phyloP scores from a whole-genome alignment of 1,139 yeast species.

The Lodderomyces beijingensis region DNA sequence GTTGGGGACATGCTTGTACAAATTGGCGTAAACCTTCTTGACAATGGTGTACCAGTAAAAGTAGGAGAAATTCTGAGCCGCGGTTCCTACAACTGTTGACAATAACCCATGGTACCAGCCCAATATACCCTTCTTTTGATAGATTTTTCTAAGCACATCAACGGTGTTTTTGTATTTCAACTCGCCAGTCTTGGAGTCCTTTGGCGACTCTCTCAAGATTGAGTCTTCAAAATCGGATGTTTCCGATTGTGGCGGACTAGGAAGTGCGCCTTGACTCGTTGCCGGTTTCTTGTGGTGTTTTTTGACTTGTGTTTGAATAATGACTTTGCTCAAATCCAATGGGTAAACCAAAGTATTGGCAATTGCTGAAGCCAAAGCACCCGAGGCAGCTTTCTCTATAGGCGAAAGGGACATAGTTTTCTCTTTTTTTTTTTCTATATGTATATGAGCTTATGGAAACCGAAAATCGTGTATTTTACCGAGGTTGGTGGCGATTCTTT shows the following conservation, averaged over 20 bases:
- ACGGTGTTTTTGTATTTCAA: slow-evolving; percentile 52
- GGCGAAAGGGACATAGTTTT: slow-evolving; percentile 42
- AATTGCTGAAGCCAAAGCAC: slow-evolving; percentile 78
- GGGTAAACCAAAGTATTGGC: slow-evolving; percentile 83
- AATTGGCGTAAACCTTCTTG: slow-evolving; percentile 51
- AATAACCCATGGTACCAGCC: slow-evolving; percentile 76
- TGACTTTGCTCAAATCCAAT: slow-evolving; percentile 65
- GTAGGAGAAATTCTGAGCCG: slow-evolving; percentile 78
- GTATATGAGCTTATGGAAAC: too few species aligned
- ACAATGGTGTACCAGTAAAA: slow-evolving; percentile 84
- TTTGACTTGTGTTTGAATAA: slow-evolving; percentile 65
- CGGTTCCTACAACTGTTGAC: slow-evolving; percentile 68
- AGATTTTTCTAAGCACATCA: slow-evolving; percentile 61
- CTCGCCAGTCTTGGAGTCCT: slow-evolving; percentile 6
- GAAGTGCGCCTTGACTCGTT: slow-evolving; percentile 1
- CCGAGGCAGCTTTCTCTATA: slow-evolving; percentile 75
- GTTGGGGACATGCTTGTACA: slow-evolving; percentile 37
- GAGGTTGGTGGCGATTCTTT: background rate
- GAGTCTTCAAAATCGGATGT: slow-evolving; percentile 22
- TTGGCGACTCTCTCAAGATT: slow-evolving; percentile 12
- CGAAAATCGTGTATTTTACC: too few species aligned
- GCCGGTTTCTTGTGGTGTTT: slow-evolving; percentile 12
- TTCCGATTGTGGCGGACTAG: slow-evolving; percentile 16
- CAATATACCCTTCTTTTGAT: slow-evolving; percentile 54
- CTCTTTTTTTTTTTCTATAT: background rate